Percentiles rank a stretch among this genome's conserved stretches.
phyloP scores from a whole-genome alignment of 1,284 basidiomycete species.

The Sparassis latifolia region DNA sequence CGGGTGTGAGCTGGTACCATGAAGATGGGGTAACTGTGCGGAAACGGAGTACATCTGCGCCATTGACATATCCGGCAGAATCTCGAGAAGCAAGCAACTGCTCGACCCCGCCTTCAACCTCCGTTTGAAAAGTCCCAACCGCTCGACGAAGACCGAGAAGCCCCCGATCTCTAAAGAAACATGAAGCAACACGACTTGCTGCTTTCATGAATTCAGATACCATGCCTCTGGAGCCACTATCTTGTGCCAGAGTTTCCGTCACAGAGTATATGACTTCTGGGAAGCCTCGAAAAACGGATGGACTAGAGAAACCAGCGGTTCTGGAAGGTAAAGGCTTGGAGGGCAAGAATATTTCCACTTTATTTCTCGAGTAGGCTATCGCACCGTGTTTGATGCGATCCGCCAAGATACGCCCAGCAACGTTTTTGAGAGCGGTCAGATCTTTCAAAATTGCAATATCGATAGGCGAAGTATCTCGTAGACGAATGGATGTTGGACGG shows the following conservation, averaged over 20 bases:
- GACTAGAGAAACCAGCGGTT: slow-evolving; percentile 13
- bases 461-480: neutral
- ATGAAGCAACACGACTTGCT: slow-evolving; percentile 74
- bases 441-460: slow-evolving; percentile 9
- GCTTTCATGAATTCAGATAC: slow-evolving; percentile 85
- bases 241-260: slow-evolving; percentile 14
- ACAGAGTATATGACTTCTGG: slow-evolving; percentile 49
- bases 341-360: slow-evolving; percentile 8
- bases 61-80: slow-evolving; percentile 36
- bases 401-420: slow-evolving; percentile 6
- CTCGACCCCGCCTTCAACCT: slow-evolving; percentile 17
- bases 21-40: slow-evolving; percentile 31
- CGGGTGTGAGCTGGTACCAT: slow-evolving; percentile 46
- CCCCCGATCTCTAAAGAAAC: slow-evolving; percentile 56
- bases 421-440: slow-evolving; percentile 11
- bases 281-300: slow-evolving; percentile 45
- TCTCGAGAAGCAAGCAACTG: slow-evolving; percentile 30
- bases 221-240: slow-evolving; percentile 42
- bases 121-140: slow-evolving; percentile 21
- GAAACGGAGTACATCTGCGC: slow-evolving; percentile 25
- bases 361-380: slow-evolving; percentile 2
- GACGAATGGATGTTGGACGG: slow-evolving; percentile 1
- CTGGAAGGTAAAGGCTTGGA: slow-evolving; percentile 17
- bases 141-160: slow-evolving; percentile 67
- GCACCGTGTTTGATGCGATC: slow-evolving; percentile 8